Conservation (phyloP, 2,329 filamentous ascomycete genomes). For the Polychaeton citri region DNA sequence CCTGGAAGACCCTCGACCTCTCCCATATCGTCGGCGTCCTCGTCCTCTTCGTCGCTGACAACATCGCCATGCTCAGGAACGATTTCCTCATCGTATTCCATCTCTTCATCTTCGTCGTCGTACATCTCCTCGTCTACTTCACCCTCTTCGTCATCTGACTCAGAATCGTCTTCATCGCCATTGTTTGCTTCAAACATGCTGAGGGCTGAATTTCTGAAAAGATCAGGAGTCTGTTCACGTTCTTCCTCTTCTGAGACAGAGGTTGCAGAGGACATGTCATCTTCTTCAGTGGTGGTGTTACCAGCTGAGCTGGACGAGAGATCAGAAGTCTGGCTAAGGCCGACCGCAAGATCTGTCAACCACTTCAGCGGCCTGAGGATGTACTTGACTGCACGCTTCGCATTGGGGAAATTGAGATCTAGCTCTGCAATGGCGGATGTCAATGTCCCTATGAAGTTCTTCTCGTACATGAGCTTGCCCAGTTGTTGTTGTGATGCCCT, state of each 20-base stretch:
- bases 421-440: slow-evolving; percentile 90
- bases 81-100: slow-evolving; percentile 84
- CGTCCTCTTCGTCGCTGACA: slow-evolving; percentile 76
- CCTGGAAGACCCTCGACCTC: slow-evolving; percentile 50
- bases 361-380: slow-evolving; percentile 82
- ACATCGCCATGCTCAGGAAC: slow-evolving; percentile 72
- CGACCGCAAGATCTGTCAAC: slow-evolving; percentile 74
- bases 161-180: slow-evolving; percentile 69
- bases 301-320: slow-evolving; percentile 45
- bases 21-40: slow-evolving; percentile 70
- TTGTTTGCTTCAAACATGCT: slow-evolving; percentile 83
- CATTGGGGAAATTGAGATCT: slow-evolving; percentile 84
- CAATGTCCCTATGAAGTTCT: slow-evolving; percentile 79
- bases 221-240: slow-evolving; percentile 86
- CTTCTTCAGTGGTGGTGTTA: slow-evolving; percentile 57
- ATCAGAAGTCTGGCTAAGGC: slow-evolving; percentile 69
- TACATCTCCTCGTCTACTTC: slow-evolving; percentile 85
- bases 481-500: slow-evolving; percentile 61
- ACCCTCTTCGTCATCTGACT: slow-evolving; percentile 43
- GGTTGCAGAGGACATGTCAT: slow-evolving; percentile 76
- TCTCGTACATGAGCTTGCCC: slow-evolving; percentile 94
- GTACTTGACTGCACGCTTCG: slow-evolving; percentile 91
- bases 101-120: slow-evolving; percentile 57
- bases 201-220: slow-evolving; percentile 90
- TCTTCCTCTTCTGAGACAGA: slow-evolving; percentile 56